Percentiles rank a stretch among this genome's conserved stretches.
These are phyloP conservation scores for Epichloe sibirici DNA, from an alignment of 2,329 filamentous ascomycete genomes.

Conservation along the genomic window DNA sequence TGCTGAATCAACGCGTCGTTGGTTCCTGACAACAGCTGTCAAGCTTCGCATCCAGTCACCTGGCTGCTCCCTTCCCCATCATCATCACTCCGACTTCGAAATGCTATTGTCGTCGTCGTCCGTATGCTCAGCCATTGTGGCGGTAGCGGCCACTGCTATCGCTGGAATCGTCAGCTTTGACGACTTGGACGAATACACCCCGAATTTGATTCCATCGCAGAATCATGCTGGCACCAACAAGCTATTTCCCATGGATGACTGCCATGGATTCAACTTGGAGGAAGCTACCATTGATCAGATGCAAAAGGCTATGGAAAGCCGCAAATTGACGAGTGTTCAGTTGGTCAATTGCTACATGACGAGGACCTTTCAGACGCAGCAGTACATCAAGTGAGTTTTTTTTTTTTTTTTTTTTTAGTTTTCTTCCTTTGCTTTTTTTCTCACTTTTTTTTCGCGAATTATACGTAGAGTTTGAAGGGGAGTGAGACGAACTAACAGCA, in stretches of 20 bases:
- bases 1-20: neutral
- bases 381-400: conserved; percentile 46
- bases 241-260: conserved; percentile 51
- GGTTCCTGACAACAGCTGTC: neutral
- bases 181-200: conserved; percentile 13
- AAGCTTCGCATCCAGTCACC: neutral
- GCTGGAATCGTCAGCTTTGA: neutral
- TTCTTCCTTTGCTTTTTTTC: neutral
- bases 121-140: neutral
- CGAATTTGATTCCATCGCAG: conserved; percentile 22
- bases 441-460: too few relatives aligned
- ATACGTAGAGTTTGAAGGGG: too few relatives aligned
- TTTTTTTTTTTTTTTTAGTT: neutral
- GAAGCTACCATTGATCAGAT: conserved; percentile 60
- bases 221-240: conserved; percentile 23
- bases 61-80: neutral
- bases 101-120: conserved; percentile 2
- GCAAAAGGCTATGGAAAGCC: conserved; percentile 42
- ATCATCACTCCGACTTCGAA: neutral
- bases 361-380: conserved; percentile 47
- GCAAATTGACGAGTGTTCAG: conserved; percentile 43
- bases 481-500: too few relatives aligned
- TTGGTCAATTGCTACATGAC: conserved; percentile 51
- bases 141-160: neutral
- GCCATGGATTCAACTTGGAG: conserved; percentile 48